Evolutionary conservation across 1,139 yeast genomes (phyloP).

Genomic region (Magnusiomyces fungicola): DNA sequence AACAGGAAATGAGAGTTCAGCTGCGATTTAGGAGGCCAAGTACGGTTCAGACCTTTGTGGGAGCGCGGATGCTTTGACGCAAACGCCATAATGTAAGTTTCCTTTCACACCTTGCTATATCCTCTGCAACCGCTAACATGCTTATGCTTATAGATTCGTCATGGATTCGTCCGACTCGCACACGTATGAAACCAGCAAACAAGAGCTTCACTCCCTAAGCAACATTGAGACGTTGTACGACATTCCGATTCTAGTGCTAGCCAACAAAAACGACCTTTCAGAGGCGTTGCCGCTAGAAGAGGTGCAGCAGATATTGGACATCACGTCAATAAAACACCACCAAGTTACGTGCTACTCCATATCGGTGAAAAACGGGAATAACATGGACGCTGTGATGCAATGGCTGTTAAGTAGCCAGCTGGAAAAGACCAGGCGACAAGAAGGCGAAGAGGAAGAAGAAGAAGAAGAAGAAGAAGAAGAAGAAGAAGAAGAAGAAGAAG

Average conservation of each 20-base stretch:
- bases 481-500: no score
- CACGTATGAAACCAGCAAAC: constrained; percentile 28
- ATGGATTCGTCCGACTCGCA: constrained; percentile 34
- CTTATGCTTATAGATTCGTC: constrained; percentile 24
- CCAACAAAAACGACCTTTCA: constrained; percentile 34
- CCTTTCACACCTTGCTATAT: not conserved
- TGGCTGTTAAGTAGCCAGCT: constrained; percentile 28
- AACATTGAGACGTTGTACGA: constrained; percentile 30
- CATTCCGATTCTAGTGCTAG: constrained; percentile 35
- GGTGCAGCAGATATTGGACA: constrained; percentile 29
- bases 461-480: no score
- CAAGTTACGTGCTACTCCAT: constrained; percentile 37
- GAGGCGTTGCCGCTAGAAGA: constrained; percentile 32
- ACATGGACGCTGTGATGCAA: constrained; percentile 33
- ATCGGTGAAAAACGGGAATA: constrained; percentile 34
- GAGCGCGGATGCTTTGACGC: constrained; percentile 37
- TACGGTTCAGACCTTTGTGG: constrained; percentile 37
- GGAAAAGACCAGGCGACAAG: not conserved
- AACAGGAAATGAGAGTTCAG: constrained; percentile 15
- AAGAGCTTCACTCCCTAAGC: constrained; percentile 31
- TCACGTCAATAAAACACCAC: constrained; percentile 29
- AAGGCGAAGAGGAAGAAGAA: not conserved
- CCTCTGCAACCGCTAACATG: not conserved
- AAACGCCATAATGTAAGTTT: constrained; percentile 32
- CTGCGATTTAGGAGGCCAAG: constrained; percentile 39